phyloP scores from a whole-genome alignment of 805 yeast species.

The Maudiozyma turicensis region DNA sequence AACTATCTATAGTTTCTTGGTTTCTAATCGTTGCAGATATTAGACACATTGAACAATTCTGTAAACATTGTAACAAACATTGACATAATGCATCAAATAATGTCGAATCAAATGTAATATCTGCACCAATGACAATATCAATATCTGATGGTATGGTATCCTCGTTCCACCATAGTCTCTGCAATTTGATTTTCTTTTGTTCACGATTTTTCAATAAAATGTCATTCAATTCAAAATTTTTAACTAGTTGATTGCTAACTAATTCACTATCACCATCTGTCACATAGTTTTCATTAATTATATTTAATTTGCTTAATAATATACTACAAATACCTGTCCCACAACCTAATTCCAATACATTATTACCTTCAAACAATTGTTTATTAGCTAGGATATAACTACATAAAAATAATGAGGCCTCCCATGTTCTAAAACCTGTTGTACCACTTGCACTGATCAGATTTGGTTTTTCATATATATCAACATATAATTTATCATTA shows the following conservation, averaged over 20 bases:
- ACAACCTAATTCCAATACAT: constrained; percentile 67
- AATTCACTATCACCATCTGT: constrained; percentile 28
- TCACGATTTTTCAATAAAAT: constrained; percentile 8
- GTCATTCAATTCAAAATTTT: constrained; percentile 39
- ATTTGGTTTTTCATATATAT: constrained; percentile 51
- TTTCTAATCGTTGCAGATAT: constrained; percentile 76
- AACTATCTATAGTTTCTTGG: constrained; percentile 36
- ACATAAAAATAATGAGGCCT: constrained; percentile 66
- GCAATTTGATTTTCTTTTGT: constrained; percentile 18
- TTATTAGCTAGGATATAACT: constrained; percentile 28
- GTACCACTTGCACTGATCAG: constrained; percentile 67
- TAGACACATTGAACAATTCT: constrained; percentile 15
- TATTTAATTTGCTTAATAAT: constrained; percentile 7
- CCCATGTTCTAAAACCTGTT: constrained; percentile 91
- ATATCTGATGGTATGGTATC: constrained; percentile 33
- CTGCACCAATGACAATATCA: constrained; percentile 58
- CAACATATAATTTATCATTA: constrained; percentile 11
- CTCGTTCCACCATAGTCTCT: constrained; percentile 52
- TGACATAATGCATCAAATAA: constrained; percentile 46
- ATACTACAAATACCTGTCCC: constrained; percentile 72
- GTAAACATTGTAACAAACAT: constrained; percentile 31
- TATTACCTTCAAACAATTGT: background rate
- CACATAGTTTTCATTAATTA: constrained; percentile 10
- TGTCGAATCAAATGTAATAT: constrained; percentile 71
- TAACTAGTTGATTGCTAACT: constrained; percentile 14